These are phyloP conservation scores for Claviceps capensis DNA, from an alignment of 2,329 filamentous ascomycete species.

Conservation along the genomic window DNA sequence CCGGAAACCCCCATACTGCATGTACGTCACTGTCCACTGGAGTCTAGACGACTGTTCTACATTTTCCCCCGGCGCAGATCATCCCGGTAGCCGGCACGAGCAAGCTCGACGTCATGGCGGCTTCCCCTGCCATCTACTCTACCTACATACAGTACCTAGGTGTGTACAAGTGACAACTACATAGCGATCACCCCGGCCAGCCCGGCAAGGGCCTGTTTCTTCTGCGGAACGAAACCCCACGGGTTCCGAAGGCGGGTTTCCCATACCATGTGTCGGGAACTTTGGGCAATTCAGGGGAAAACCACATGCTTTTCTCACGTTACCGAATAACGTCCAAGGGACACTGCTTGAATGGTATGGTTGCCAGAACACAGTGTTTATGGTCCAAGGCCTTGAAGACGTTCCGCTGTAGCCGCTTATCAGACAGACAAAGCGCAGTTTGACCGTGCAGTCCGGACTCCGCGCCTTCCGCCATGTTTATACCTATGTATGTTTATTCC, in stretches of 20 bases:
- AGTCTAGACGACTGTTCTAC: slow-evolving; percentile 48
- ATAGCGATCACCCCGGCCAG: slow-evolving; percentile 48
- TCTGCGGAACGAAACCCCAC: slow-evolving; percentile 59
- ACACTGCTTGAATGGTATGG: slow-evolving; percentile 49
- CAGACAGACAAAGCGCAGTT: slow-evolving; percentile 19
- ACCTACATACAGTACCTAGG: too few species aligned
- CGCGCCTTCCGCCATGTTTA: slow-evolving; percentile 10
- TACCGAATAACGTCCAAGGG: slow-evolving; percentile 52
- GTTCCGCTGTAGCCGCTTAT: slow-evolving; percentile 25
- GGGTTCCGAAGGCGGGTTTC: slow-evolving; percentile 49
- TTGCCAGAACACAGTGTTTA: slow-evolving; percentile 62
- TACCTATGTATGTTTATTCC: slow-evolving; percentile 1
- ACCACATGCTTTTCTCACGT: slow-evolving; percentile 69
- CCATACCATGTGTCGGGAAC: slow-evolving; percentile 66
- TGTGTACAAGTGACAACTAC: too few species aligned
- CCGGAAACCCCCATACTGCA: slow-evolving; percentile 25
- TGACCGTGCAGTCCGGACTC: slow-evolving; percentile 13
- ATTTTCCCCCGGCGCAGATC: slow-evolving; percentile 62
- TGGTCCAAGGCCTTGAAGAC: slow-evolving; percentile 38
- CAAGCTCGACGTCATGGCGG: slow-evolving; percentile 64
- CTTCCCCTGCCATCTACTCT: slow-evolving; percentile 41
- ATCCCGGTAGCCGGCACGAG: slow-evolving; percentile 64
- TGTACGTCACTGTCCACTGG: slow-evolving; percentile 54
- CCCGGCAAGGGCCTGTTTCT: slow-evolving; percentile 52
- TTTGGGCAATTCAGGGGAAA: slow-evolving; percentile 47